Evolutionary conservation across 1,139 yeast species (phyloP).

Genomic region (Nakaseomyces uthaithaninus): DNA sequence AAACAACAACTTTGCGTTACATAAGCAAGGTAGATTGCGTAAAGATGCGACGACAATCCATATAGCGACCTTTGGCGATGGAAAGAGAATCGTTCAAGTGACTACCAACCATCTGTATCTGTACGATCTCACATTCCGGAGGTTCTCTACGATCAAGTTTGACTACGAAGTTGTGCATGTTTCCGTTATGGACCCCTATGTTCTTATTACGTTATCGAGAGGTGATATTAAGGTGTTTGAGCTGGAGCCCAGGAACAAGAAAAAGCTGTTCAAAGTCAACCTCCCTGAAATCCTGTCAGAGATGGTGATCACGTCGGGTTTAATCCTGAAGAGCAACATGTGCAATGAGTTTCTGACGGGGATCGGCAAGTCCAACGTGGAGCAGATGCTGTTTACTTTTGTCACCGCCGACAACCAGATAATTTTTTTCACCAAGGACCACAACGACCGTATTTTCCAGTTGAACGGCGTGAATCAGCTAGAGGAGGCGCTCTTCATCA

Average conservation of each 20-base stretch:
- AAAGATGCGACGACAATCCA: constrained; percentile 59
- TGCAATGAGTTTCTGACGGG: constrained; percentile 31
- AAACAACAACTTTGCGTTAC: constrained; percentile 52
- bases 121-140: constrained; percentile 56
- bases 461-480: constrained; percentile 52
- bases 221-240: constrained; percentile 49
- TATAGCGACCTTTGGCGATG: constrained; percentile 53
- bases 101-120: constrained; percentile 58
- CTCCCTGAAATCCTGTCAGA: constrained; percentile 48
- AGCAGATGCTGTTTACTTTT: constrained; percentile 50
- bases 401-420: constrained; percentile 73
- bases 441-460: constrained; percentile 59
- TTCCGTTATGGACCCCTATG: constrained; percentile 48
- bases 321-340: constrained; percentile 41
- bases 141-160: constrained; percentile 35
- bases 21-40: constrained; percentile 56
- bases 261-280: constrained; percentile 31
- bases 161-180: constrained; percentile 49
- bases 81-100: constrained; percentile 62
- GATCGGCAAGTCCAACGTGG: constrained; percentile 26
- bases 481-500: constrained; percentile 45
- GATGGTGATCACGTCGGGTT: constrained; percentile 61
- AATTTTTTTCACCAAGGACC: constrained; percentile 55
- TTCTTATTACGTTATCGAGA: constrained; percentile 48
- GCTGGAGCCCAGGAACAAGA: constrained; percentile 34